Percentiles rank a stretch among this genome's conserved stretches.
These are phyloP conservation scores for Platanthera guangdongensis DNA, from an alignment of 106 monocot genomes.

Conservation along the genomic window DNA sequence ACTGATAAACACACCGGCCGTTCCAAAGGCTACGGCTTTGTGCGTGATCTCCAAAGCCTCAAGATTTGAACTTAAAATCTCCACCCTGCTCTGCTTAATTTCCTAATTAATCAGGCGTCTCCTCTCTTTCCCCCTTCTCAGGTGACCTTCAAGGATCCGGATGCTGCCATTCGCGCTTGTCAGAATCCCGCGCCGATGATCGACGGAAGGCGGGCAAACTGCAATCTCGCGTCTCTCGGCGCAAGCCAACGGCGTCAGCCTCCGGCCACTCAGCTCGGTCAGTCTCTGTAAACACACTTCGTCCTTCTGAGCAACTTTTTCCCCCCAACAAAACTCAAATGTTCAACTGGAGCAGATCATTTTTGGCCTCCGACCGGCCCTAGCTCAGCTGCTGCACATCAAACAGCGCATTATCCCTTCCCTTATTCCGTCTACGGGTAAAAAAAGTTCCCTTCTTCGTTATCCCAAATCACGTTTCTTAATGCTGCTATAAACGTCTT, in stretches of 20 bases:
- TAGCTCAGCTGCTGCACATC: constrained; percentile 21
- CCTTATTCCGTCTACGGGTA: constrained; percentile 57
- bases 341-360: constrained; percentile 16
- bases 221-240: constrained; percentile 61
- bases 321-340: neutral
- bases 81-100: neutral
- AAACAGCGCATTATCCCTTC: constrained; percentile 32
- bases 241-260: constrained; percentile 22
- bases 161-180: constrained; percentile 57
- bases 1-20: constrained; percentile 38
- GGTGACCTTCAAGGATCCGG: constrained; percentile 71
- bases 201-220: constrained; percentile 72
- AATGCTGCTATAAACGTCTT: neutral
- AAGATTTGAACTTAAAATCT: neutral
- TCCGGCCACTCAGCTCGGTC: constrained; percentile 24
- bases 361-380: constrained; percentile 19
- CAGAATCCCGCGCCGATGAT: constrained; percentile 60
- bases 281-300: neutral
- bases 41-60: neutral
- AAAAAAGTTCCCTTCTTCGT: neutral
- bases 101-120: neutral
- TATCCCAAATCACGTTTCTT: neutral
- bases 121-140: constrained; percentile 7
- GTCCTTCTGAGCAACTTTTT: neutral
- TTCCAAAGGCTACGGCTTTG: constrained; percentile 50